phyloP scores from a whole-genome alignment of 2,329 filamentous ascomycete species.

The Niveomyces coronatus region DNA sequence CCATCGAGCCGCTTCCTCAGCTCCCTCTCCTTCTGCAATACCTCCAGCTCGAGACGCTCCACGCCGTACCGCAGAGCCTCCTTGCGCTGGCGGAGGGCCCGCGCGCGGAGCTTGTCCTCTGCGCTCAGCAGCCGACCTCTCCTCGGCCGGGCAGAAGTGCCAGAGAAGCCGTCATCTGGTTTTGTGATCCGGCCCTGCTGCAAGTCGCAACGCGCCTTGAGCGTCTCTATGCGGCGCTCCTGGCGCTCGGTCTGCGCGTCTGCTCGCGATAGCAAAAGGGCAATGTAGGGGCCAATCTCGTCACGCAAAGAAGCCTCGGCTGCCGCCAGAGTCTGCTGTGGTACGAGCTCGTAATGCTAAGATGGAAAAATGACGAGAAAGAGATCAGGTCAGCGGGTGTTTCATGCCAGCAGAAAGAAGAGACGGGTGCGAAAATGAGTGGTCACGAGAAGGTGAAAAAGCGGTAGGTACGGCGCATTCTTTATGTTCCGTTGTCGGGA shows the following conservation, averaged over 20 bases:
- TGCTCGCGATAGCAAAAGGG: constrained; percentile 69
- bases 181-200: constrained; percentile 57
- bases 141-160: constrained; percentile 10
- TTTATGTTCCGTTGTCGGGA: too few relatives aligned
- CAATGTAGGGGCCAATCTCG: constrained; percentile 81
- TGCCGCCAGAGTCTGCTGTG: constrained; percentile 68
- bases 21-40: constrained; percentile 61
- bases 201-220: constrained; percentile 73
- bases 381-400: too few relatives aligned
- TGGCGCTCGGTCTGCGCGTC: constrained; percentile 74
- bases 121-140: constrained; percentile 37
- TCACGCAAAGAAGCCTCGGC: constrained; percentile 78
- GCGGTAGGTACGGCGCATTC: too few relatives aligned
- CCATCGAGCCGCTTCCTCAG: constrained; percentile 39
- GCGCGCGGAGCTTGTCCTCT: constrained; percentile 39
- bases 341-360: constrained; percentile 87
- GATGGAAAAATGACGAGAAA: not conserved
- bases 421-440: not conserved
- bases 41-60: constrained; percentile 74
- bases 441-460: not conserved
- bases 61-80: constrained; percentile 81
- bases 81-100: constrained; percentile 66
- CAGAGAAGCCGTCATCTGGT: constrained; percentile 16
- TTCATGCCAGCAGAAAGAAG: not conserved
- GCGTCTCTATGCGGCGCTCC: constrained; percentile 69